Base-by-base conservation (phyloP, 768 basidiomycete species). In the Crucibulum laeve region DNA sequence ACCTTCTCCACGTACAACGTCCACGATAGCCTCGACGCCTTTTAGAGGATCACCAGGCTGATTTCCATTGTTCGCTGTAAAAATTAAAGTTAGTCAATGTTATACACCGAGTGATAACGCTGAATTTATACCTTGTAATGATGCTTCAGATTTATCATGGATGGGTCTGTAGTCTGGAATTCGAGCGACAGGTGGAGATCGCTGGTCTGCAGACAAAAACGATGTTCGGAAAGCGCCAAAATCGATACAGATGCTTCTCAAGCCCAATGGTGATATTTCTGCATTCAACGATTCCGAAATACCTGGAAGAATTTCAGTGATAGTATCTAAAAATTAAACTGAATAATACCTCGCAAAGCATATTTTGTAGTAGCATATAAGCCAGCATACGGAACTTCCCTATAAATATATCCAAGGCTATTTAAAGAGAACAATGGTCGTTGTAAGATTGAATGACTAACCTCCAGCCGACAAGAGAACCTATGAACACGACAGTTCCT, bases 401-500 rank as follows among this genome's bases (percentile, higher is more conserved):
- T 60, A 38, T 30, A 19, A 26, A 15, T 25, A 23, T 23, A 40
- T 35, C 17, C 23, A 13, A 44, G 7, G 6, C 21, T 17, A 32
- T 18, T 39, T 23, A 10, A 5, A 48, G 13, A 36, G 10, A 5
- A 48, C 13, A 36, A 10, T 19, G 18, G 17, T 11, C 17, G 18
- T 6, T 19, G 35, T 36, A 19, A n/a, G 21, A 38, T 24, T 40
- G 2, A 42, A 42, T 8, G 10, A 33, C 50, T 41, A 41, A 67
- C 68, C 45, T 53, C 75, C 75, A 68, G 23, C 62, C 65, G 1
- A 53, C 57, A 15, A 68, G n/a, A 8, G 75, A 77, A 0, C 73
- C 72, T 2, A 73, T 50, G 57, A 64, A 72, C 4, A 74, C 53
- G 7, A 77, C 53, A 0, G 68, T 72, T 2, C 75, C 75, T 0